Conservation (phyloP, 75 land plant genomes). For the Chamaecyparis obtusa region DNA sequence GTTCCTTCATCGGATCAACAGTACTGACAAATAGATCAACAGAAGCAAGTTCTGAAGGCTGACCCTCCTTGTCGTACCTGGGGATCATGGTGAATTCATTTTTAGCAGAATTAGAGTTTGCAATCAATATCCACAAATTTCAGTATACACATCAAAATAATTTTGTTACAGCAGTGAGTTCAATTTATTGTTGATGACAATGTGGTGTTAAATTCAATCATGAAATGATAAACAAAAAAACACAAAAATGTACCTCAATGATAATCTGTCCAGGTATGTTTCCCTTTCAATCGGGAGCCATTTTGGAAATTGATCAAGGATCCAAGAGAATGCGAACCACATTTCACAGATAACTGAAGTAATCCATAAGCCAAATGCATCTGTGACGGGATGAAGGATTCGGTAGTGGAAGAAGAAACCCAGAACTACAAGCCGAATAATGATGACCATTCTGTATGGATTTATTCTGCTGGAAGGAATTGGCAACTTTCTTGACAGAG, state of each 20-base stretch:
- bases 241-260: conserved; percentile 42
- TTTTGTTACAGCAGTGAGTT: not conserved
- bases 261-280: conserved; percentile 76
- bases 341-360: conserved; percentile 82
- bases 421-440: conserved; percentile 70
- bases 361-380: conserved; percentile 73
- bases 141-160: conserved; percentile 1
- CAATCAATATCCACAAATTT: conserved; percentile 5
- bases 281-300: conserved; percentile 82
- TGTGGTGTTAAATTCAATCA: conserved; percentile 3
- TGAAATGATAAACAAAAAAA: not conserved
- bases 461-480: conserved; percentile 70
- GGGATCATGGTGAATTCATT: not conserved
- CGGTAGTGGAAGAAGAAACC: conserved; percentile 79
- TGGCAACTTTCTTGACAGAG: conserved; percentile 75
- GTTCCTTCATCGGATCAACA: conserved; percentile 82
- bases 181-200: not conserved
- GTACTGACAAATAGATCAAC: conserved; percentile 84
- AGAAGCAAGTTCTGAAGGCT: conserved; percentile 54
- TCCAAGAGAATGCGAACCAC: conserved; percentile 95
- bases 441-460: conserved; percentile 74
- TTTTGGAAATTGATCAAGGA: conserved; percentile 88
- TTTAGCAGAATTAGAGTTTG: not conserved
- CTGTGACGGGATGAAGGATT: conserved; percentile 59
- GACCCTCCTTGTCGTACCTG: conserved; percentile 77